Base-by-base conservation (phyloP, 1,139 yeast species). In the Zygosaccharomyces pseudobailii region DNA sequence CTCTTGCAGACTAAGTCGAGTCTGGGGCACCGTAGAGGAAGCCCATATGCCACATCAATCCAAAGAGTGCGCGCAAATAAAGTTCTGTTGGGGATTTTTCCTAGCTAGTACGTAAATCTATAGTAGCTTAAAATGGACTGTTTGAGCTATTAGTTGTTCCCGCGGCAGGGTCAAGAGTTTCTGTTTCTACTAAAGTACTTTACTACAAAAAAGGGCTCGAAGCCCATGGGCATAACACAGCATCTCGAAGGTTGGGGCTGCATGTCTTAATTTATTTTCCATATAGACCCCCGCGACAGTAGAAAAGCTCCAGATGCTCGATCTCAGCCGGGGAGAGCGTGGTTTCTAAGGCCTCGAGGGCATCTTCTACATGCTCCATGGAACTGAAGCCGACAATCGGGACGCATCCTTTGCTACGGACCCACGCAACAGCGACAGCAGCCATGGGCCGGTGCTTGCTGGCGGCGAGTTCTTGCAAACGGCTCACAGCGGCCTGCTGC, bases 351-450 rank as follows among this genome's bases (percentile, higher is more conserved):
- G 83, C 79, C 7, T 57, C 64, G 13, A 79, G 46, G 2, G 78
- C 76, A 55, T 81, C 85, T 27, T 76, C 78, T 22, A 82, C 72
- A 52, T 86, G 69, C 52, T 69, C 71, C 6, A 66, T 66, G 24
- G 73, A 72, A 51, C 66, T 73, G 45, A 82, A 60, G 0, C 87
- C 87, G 9, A 82, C 75, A 53, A 81, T 77, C 2, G 84, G 83
- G 33, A 58, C 48, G 7, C 68, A 58, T 5, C 83, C 84, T 58
- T 80, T 80, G 37, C 68, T 50, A 6, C 79, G 50, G 3, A 71
- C 70, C 83, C 84, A 82, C 3, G 82, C 79, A 8, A 75, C 69
- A 3, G 84, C 71, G 10, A 81, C 62, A 19, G 67, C 67, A 0
- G 83, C 79, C 84, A 80, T 80, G 6, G 75, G 61, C 20, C 69